phyloP scores from a whole-genome alignment of 176 grass and related monocot species.

The Guadua angustifolia region DNA sequence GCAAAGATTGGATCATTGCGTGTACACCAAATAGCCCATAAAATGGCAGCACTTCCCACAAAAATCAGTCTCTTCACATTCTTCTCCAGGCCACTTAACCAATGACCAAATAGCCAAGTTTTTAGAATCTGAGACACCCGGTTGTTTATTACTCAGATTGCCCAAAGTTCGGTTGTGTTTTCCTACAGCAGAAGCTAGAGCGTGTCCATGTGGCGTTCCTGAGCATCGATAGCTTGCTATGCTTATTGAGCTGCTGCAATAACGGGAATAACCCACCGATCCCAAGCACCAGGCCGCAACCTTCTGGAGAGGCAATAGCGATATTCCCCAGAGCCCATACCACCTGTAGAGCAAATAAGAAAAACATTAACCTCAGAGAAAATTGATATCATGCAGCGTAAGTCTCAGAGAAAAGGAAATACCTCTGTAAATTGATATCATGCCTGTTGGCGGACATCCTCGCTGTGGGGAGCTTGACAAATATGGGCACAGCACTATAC shows the following conservation, averaged over 20 bases:
- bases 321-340: constrained; percentile 97
- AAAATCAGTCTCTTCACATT: too few relatives aligned
- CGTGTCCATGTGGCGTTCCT: constrained; percentile 97
- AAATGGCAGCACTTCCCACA: too few relatives aligned
- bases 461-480: constrained; percentile 79
- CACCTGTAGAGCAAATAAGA: constrained; percentile 54
- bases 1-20: too few relatives aligned
- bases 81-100: too few relatives aligned
- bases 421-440: too few relatives aligned
- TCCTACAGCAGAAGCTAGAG: constrained; percentile 89
- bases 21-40: too few relatives aligned
- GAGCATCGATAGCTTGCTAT: constrained; percentile 89
- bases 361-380: not conserved
- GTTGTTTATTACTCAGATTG: too few relatives aligned
- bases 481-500: constrained; percentile 77
- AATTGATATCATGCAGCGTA: not conserved
- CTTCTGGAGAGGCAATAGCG: constrained; percentile 84
- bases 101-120: too few relatives aligned
- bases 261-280: constrained; percentile 70
- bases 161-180: constrained; percentile 82
- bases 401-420: not conserved
- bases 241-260: constrained; percentile 83
- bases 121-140: too few relatives aligned
- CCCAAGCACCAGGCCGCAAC: constrained; percentile 83
- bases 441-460: too few relatives aligned